Conservation (phyloP, 2,329 filamentous ascomycete genomes). For the Exophiala sp. region DNA sequence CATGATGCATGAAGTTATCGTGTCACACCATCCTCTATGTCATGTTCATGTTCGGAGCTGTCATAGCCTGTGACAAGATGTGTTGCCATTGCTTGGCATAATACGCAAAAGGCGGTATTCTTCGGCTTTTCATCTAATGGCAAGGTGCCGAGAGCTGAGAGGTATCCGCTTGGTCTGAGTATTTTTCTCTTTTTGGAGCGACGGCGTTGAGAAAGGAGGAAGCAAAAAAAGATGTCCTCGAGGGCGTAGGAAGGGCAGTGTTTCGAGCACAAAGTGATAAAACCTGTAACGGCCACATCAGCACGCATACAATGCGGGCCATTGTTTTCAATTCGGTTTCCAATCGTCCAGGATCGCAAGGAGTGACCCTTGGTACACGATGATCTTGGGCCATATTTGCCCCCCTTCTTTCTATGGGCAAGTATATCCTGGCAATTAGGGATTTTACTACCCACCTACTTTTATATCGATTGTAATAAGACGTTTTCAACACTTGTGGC, state of each 20-base stretch:
- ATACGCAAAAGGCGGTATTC: too few species aligned
- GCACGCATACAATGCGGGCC: neutral
- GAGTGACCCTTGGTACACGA: neutral
- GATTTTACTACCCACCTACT: too few species aligned
- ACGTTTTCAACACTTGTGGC: neutral
- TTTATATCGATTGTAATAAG: constrained; percentile 3
- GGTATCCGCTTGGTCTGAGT: too few species aligned
- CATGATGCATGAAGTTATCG: constrained; percentile 22
- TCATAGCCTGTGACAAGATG: neutral
- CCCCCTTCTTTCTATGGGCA: neutral
- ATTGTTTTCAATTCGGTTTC: neutral
- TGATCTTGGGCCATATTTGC: neutral
- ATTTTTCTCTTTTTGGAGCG: constrained; percentile 4
- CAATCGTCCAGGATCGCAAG: too few species aligned
- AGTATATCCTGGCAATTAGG: too few species aligned
- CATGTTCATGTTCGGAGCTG: neutral
- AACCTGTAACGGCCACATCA: neutral
- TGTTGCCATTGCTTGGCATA: neutral
- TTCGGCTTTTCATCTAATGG: neutral
- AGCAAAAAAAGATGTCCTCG: neutral
- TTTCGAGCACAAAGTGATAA: neutral
- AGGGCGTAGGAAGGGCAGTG: neutral
- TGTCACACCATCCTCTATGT: too few species aligned
- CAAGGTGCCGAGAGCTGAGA: too few species aligned
- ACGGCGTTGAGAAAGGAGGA: constrained; percentile 9